phyloP scores from a whole-genome alignment of 2,329 filamentous ascomycete genomes.

The Ascochyta rabiei region DNA sequence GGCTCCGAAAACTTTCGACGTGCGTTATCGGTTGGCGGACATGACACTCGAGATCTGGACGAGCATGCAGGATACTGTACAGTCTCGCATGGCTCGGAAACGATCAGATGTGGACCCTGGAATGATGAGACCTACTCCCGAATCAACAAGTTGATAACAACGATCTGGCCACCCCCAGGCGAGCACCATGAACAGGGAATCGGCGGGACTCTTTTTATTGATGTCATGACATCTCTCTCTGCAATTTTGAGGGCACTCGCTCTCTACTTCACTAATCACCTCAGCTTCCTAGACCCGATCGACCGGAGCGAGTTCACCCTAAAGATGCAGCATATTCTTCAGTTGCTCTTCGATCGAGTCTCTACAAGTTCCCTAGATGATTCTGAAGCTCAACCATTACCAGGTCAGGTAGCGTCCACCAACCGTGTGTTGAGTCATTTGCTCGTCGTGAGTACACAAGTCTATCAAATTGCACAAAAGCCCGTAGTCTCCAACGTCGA shows the following conservation, averaged over 20 bases:
- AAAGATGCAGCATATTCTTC: conserved; percentile 50
- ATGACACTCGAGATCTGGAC: conserved; percentile 51
- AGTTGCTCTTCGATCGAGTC: conserved; percentile 38
- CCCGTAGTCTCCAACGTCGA: conserved; percentile 19
- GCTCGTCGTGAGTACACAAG: conserved; percentile 39
- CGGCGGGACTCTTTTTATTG: background rate
- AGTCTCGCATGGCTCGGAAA: conserved; percentile 45
- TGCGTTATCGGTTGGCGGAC: conserved; percentile 42
- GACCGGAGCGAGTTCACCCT: conserved; percentile 57
- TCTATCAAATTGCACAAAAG: conserved; percentile 40
- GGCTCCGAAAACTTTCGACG: conserved; percentile 61
- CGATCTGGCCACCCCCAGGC: conserved; percentile 13
- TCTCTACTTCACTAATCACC: conserved; percentile 55
- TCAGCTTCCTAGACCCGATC: conserved; percentile 61
- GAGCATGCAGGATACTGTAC: conserved; percentile 45
- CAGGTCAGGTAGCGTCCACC: background rate
- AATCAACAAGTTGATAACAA: conserved; percentile 20
- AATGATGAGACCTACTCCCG: conserved; percentile 60
- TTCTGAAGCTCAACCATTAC: background rate
- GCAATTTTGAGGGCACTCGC: conserved; percentile 54
- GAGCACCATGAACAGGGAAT: background rate
- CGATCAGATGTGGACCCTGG: conserved; percentile 60
- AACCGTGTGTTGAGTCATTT: conserved; percentile 37
- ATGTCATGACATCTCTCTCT: conserved; percentile 18
- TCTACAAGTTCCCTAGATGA: background rate